These are phyloP conservation scores for Funneliformis geosporum DNA, from an alignment of 192 early-diverging fungal species.

Conservation along the genomic window DNA sequence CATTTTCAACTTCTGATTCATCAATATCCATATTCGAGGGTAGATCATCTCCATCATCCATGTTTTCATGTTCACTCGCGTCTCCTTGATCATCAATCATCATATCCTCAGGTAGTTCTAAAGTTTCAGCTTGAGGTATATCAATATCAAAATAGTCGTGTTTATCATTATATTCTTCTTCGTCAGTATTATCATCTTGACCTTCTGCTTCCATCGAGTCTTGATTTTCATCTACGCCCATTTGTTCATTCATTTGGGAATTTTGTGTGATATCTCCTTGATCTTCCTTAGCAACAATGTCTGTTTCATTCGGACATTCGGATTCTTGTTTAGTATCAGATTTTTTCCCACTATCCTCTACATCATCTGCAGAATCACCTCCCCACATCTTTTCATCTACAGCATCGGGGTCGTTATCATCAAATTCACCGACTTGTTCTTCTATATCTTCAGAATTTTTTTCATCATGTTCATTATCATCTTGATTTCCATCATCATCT, in stretches of 20 bases:
- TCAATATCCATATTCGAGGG: constrained; percentile 48
- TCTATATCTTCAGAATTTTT: constrained; percentile 72
- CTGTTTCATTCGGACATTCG: constrained; percentile 53
- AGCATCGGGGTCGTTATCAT: constrained; percentile 80
- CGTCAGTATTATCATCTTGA: constrained; percentile 42
- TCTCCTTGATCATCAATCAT: constrained; percentile 65
- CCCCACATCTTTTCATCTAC: constrained; percentile 99
- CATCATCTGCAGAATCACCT: constrained; percentile 67
- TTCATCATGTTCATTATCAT: constrained; percentile 71
- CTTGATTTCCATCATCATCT: constrained; percentile 62
- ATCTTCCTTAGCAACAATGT: constrained; percentile 65
- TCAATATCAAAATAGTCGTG: constrained; percentile 55
- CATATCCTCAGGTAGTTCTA: constrained; percentile 80
- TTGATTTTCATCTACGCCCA: constrained; percentile 48
- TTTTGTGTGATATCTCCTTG: constrained; percentile 48
- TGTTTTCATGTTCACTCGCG: constrained; percentile 52
- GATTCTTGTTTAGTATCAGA: constrained; percentile 59
- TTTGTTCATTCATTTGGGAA: constrained; percentile 44
- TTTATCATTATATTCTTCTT: constrained; percentile 53
- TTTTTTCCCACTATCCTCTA: constrained; percentile 70
- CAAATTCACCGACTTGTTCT: constrained; percentile 91
- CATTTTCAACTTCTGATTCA: constrained; percentile 41
- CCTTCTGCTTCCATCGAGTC: constrained; percentile 43
- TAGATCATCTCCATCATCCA: constrained; percentile 40
- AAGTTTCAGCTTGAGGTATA: constrained; percentile 70